Percentiles rank a stretch among this genome's conserved stretches.
Conservation (phyloP, 306 rosid species). For the Casuarina cunninghamiana region DNA sequence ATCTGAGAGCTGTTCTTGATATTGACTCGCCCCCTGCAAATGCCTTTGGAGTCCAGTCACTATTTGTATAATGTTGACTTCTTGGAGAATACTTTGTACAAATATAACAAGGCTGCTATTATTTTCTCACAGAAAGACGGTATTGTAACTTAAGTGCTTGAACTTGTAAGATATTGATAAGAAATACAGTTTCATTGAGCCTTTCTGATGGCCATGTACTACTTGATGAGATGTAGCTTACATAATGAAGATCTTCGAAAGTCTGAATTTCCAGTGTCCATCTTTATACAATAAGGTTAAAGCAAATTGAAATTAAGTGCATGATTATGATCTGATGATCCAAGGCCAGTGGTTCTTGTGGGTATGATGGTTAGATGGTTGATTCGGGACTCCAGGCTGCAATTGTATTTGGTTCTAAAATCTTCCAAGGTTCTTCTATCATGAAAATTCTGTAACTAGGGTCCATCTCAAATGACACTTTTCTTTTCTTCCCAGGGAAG, state of each 20-base stretch:
- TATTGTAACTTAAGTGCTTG: constrained; percentile 48
- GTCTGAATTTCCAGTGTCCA: too few species aligned
- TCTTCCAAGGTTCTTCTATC: too few species aligned
- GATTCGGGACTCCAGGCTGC: not conserved
- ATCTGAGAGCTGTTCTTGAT: constrained; percentile 41
- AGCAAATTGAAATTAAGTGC: too few species aligned
- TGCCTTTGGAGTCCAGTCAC: constrained; percentile 44
- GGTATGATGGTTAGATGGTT: not conserved
- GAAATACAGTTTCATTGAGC: constrained; percentile 18
- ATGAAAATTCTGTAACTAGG: too few species aligned
- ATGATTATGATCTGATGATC: not conserved
- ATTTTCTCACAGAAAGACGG: constrained; percentile 40
- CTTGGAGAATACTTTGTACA: constrained; percentile 50
- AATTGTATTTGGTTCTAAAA: not conserved
- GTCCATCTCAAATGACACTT: too few species aligned
- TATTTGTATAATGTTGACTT: constrained; percentile 53
- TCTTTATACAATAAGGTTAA: not conserved
- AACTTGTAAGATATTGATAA: constrained; percentile 34
- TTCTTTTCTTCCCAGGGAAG: too few species aligned
- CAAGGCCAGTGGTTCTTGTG: not conserved
- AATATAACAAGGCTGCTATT: constrained; percentile 49
- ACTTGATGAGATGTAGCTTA: not conserved
- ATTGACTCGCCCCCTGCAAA: constrained; percentile 36
- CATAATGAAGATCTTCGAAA: not conserved
- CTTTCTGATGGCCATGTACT: not conserved